phyloP scores from a whole-genome alignment of 108 stramenopile genomes.

The Fistulifera solaris region DNA sequence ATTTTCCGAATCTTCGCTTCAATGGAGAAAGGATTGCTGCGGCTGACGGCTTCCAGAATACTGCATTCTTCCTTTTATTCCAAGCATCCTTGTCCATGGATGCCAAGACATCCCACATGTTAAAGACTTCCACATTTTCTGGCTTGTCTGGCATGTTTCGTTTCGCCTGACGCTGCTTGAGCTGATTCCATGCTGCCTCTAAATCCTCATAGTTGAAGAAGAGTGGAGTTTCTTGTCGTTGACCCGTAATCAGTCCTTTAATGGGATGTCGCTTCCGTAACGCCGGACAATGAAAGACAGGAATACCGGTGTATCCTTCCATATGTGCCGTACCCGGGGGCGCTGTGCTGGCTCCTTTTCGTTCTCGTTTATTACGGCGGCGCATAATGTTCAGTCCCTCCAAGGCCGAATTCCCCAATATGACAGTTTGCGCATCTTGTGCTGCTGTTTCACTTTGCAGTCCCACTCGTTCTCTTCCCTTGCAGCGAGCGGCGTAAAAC shows the following conservation, averaged over 20 bases:
- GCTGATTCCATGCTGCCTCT: conserved; percentile 48
- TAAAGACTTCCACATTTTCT: conserved; percentile 64
- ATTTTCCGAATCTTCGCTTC: conserved; percentile 5
- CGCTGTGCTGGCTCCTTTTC: conserved; percentile 20
- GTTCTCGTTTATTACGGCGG: conserved; percentile 39
- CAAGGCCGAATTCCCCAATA: conserved; percentile 42
- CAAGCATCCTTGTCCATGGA: conserved; percentile 42
- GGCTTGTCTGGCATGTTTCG: conserved; percentile 40
- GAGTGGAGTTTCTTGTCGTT: conserved; percentile 39
- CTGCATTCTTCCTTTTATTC: neutral
- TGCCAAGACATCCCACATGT: conserved; percentile 68
- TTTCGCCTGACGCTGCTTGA: conserved; percentile 29
- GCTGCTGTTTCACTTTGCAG: conserved; percentile 30
- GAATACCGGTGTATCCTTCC: conserved; percentile 70
- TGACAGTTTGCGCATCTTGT: conserved; percentile 36
- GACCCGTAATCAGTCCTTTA: conserved; percentile 36
- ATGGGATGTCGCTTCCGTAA: conserved; percentile 38
- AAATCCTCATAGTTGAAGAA: conserved; percentile 84
- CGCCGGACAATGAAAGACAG: conserved; percentile 62
- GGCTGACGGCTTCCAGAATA: neutral
- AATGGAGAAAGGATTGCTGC: conserved; percentile 4
- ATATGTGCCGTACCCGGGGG: conserved; percentile 44
- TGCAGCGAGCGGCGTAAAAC: conserved; percentile 74
- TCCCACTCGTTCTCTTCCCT: conserved; percentile 69
- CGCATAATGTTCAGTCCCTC: conserved; percentile 38